These are phyloP conservation scores for Pterocarpus macrocarpus DNA, from an alignment of 306 rosid genomes.

Conservation along the genomic window DNA sequence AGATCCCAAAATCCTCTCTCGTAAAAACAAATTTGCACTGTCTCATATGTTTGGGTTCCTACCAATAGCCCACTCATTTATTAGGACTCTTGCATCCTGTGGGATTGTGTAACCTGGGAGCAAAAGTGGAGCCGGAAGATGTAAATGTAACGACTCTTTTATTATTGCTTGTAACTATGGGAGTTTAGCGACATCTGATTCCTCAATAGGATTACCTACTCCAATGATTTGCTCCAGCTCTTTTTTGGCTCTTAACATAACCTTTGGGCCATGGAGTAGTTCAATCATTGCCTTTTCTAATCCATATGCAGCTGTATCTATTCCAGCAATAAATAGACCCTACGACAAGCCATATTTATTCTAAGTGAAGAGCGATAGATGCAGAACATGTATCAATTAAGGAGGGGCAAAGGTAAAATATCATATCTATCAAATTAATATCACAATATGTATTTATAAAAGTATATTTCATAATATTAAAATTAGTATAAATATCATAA, in stretches of 20 bases:
- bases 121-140: conserved; percentile 56
- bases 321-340: conserved; percentile 67
- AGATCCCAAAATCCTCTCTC: conserved; percentile 61
- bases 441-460: too few relatives aligned
- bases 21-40: conserved; percentile 51
- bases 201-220: conserved; percentile 57
- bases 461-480: too few relatives aligned
- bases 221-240: conserved; percentile 60
- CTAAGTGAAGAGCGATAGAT: too few relatives aligned
- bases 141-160: conserved; percentile 60
- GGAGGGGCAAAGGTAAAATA: too few relatives aligned
- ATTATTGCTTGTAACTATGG: conserved; percentile 68
- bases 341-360: background rate
- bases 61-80: conserved; percentile 64
- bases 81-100: conserved; percentile 53
- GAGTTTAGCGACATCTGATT: conserved; percentile 58
- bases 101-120: conserved; percentile 64
- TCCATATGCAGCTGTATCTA: conserved; percentile 59
- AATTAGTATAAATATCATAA: too few relatives aligned
- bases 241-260: conserved; percentile 52
- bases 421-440: too few relatives aligned
- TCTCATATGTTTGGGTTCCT: conserved; percentile 56
- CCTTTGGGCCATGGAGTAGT: conserved; percentile 51
- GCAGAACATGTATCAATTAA: too few relatives aligned
- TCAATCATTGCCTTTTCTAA: conserved; percentile 66